Evolutionary conservation across 1,284 basidiomycete genomes (phyloP).

Genomic region (Trichosporon asahii): DNA sequence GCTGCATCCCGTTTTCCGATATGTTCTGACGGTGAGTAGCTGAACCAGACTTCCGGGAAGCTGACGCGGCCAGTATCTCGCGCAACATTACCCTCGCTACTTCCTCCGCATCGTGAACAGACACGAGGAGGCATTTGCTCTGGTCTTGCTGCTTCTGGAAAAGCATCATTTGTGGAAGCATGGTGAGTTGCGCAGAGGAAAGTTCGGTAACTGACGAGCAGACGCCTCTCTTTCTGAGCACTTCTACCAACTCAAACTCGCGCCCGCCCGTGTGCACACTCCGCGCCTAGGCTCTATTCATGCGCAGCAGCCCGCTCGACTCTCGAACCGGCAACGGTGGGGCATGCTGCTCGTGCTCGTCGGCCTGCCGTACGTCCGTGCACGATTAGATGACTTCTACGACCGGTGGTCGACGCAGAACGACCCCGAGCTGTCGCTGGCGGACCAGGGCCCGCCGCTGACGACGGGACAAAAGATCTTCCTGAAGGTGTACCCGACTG

Average conservation of each 20-base stretch:
- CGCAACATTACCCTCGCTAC: slow-evolving; percentile 91
- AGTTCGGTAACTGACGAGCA: slow-evolving; percentile 18
- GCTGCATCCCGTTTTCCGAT: slow-evolving; percentile 91
- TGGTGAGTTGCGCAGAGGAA: slow-evolving; percentile 55
- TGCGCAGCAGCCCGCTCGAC: slow-evolving; percentile 15
- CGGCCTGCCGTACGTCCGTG: slow-evolving; percentile 80
- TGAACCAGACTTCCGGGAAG: not conserved
- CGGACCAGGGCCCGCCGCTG: slow-evolving; percentile 32
- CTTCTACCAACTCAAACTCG: slow-evolving; percentile 45
- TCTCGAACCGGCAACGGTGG: slow-evolving; percentile 49
- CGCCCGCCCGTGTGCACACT: slow-evolving; percentile 30
- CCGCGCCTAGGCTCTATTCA: slow-evolving; percentile 29
- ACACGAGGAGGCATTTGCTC: slow-evolving; percentile 93
- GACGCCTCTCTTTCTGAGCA: slow-evolving; percentile 50
- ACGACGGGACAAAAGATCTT: slow-evolving; percentile 50
- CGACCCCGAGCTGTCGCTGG: slow-evolving; percentile 22
- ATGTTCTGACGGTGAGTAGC: slow-evolving; percentile 75
- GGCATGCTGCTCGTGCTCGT: slow-evolving; percentile 76
- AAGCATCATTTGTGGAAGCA: slow-evolving; percentile 80
- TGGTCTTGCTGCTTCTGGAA: slow-evolving; percentile 85
- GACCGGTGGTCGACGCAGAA: slow-evolving; percentile 61
- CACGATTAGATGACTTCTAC: slow-evolving; percentile 84
- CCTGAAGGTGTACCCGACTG: slow-evolving; percentile 74
- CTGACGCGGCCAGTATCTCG: slow-evolving; percentile 69
- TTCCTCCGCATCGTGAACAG: slow-evolving; percentile 84